Percentiles rank a stretch among this genome's conserved stretches.
Evolutionary conservation across 1,284 basidiomycete species (phyloP).

Genomic region (Cutaneotrichosporon dermatis): DNA sequence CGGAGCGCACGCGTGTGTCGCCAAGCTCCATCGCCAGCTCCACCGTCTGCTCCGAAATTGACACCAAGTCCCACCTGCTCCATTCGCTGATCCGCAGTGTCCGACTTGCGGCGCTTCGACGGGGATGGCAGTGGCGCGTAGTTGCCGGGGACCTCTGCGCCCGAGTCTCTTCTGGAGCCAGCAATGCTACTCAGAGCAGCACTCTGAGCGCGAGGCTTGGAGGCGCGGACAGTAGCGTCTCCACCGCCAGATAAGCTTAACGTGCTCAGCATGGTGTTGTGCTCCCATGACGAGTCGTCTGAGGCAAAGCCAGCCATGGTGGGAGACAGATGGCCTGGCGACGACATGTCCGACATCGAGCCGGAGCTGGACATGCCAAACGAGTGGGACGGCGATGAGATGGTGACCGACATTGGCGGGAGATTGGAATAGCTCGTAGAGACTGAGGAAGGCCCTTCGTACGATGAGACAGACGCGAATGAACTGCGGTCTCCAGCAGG

Average conservation of each 20-base stretch:
- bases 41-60: conserved; percentile 10
- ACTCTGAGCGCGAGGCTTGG: conserved; percentile 11
- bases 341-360: conserved; percentile 16
- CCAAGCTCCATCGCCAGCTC: not conserved
- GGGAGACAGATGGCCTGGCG: conserved; percentile 19
- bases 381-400: conserved; percentile 16
- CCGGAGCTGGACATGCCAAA: conserved; percentile 14
- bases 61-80: conserved; percentile 26
- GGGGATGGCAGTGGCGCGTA: conserved; percentile 3
- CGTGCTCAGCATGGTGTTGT: conserved; percentile 20
- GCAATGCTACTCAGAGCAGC: conserved; percentile 5
- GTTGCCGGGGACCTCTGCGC: not conserved
- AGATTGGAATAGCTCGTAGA: conserved; percentile 14
- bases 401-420: conserved; percentile 13
- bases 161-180: conserved; percentile 7
- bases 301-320: conserved; percentile 13
- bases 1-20: conserved; percentile 11
- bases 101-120: conserved; percentile 38
- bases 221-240: conserved; percentile 13
- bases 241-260: conserved; percentile 8
- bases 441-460: conserved; percentile 15
- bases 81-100: conserved; percentile 21
- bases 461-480: conserved; percentile 12
- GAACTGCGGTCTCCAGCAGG: conserved; percentile 5
- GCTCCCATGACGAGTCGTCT: conserved; percentile 18